Evolutionary conservation across 805 yeast species (phyloP).

Genomic region (Nakazawaea anatomiae): DNA sequence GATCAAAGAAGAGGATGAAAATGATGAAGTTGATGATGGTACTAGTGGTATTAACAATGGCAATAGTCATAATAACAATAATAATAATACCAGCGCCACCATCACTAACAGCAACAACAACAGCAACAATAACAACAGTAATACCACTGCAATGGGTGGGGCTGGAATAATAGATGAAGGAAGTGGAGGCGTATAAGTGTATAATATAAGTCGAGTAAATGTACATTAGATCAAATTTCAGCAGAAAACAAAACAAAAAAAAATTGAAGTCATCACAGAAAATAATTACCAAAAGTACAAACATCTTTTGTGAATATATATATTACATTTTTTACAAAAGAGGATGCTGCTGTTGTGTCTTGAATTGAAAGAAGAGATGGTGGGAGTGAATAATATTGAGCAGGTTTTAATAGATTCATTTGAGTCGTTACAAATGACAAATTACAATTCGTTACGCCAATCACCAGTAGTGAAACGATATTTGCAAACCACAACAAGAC

Average conservation of each 20-base stretch:
- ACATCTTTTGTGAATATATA: too few relatives aligned
- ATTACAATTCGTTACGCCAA: constrained; percentile 1
- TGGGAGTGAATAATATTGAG: too few relatives aligned
- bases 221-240: background rate
- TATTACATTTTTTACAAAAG: too few relatives aligned
- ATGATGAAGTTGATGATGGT: constrained; percentile 18
- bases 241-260: too few relatives aligned
- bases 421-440: background rate
- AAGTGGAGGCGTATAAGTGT: background rate
- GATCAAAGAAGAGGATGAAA: constrained; percentile 15
- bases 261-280: too few relatives aligned
- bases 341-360: too few relatives aligned
- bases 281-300: too few relatives aligned
- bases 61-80: background rate
- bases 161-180: constrained; percentile 1
- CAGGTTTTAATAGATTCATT: background rate
- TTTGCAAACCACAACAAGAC: background rate
- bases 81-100: background rate
- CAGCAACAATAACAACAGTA: too few relatives aligned
- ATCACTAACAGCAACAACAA: too few relatives aligned
- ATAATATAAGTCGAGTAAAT: background rate
- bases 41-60: constrained; percentile 13
- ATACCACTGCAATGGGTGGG: background rate
- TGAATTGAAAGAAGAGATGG: too few relatives aligned
- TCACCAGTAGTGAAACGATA: background rate